Evolutionary conservation across 2,329 filamentous ascomycete genomes (phyloP).

Genomic region (Exutisphaerella laricina): DNA sequence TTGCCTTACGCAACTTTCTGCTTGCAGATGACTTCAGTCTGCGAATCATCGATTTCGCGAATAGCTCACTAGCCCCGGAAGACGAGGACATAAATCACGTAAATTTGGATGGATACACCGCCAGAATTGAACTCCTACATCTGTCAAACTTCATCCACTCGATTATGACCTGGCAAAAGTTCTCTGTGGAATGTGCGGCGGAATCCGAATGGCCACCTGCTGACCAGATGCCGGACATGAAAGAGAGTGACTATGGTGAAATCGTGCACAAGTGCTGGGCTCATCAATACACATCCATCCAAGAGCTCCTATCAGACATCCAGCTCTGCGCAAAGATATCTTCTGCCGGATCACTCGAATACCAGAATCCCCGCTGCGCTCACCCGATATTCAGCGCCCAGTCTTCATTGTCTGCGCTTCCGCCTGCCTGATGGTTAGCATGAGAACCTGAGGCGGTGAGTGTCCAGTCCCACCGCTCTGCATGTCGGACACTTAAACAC

Average conservation of each 20-base stretch:
- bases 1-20: constrained; percentile 17
- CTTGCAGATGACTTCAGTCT: constrained; percentile 15
- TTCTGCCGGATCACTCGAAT: constrained; percentile 7
- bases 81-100: constrained; percentile 10
- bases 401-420: constrained; percentile 12
- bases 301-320: constrained; percentile 11
- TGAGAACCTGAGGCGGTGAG: not conserved
- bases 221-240: constrained; percentile 10
- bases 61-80: constrained; percentile 11
- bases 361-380: constrained; percentile 1
- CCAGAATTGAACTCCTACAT: constrained; percentile 11
- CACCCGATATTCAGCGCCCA: constrained; percentile 9
- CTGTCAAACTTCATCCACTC: constrained; percentile 15
- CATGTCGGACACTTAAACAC: constrained; percentile 2
- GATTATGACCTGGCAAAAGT: constrained; percentile 14
- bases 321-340: constrained; percentile 9
- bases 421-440: constrained; percentile 5
- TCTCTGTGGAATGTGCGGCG: constrained; percentile 9
- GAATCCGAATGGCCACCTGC: constrained; percentile 12
- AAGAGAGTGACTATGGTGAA: constrained; percentile 8
- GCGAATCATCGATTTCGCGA: constrained; percentile 16
- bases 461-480: not conserved
- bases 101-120: constrained; percentile 11
- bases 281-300: constrained; percentile 9
- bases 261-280: constrained; percentile 12